These are phyloP conservation scores for Amaranthus palmeri DNA, from an alignment of 148 eudicot genomes.

Conservation along the genomic window DNA sequence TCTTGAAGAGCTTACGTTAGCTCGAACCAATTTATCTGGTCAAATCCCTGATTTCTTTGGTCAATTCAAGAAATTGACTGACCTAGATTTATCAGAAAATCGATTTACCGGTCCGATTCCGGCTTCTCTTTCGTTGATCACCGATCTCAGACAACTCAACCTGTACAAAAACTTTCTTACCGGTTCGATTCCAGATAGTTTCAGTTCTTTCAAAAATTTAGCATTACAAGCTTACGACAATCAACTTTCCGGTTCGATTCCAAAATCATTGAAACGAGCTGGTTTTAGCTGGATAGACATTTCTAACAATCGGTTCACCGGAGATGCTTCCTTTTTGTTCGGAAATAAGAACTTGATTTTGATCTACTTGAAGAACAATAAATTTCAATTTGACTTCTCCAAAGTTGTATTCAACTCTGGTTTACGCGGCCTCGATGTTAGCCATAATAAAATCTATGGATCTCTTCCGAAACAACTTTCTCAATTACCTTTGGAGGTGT, in stretches of 20 bases:
- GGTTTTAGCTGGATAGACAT: slow-evolving; percentile 28
- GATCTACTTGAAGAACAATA: slow-evolving; percentile 35
- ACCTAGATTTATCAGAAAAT: slow-evolving; percentile 35
- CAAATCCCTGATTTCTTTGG: slow-evolving; percentile 38
- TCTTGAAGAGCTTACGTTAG: slow-evolving; percentile 28
- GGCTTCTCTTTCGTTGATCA: slow-evolving; percentile 20
- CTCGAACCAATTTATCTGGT: slow-evolving; percentile 37
- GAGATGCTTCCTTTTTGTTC: slow-evolving; percentile 46
- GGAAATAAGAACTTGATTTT: slow-evolving; percentile 23
- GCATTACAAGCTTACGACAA: slow-evolving; percentile 23
- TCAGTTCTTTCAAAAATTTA: slow-evolving; percentile 29
- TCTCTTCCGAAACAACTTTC: slow-evolving; percentile 36
- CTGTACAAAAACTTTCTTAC: slow-evolving; percentile 31
- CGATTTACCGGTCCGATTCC: slow-evolving; percentile 42
- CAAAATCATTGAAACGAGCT: slow-evolving; percentile 24
- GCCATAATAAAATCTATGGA: slow-evolving; percentile 52
- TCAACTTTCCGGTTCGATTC: slow-evolving; percentile 39
- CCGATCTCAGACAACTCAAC: slow-evolving; percentile 26
- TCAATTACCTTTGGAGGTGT: slow-evolving; percentile 21
- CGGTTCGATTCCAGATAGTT: slow-evolving; percentile 40
- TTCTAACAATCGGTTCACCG: slow-evolving; percentile 31
- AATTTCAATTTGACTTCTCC: slow-evolving; percentile 40
- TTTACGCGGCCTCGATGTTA: slow-evolving; percentile 36
- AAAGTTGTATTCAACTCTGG: slow-evolving; percentile 31
- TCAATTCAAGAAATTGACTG: slow-evolving; percentile 24